Evolutionary conservation across 305 asterid species (phyloP).

Genomic region (Fraxinus nigra): DNA sequence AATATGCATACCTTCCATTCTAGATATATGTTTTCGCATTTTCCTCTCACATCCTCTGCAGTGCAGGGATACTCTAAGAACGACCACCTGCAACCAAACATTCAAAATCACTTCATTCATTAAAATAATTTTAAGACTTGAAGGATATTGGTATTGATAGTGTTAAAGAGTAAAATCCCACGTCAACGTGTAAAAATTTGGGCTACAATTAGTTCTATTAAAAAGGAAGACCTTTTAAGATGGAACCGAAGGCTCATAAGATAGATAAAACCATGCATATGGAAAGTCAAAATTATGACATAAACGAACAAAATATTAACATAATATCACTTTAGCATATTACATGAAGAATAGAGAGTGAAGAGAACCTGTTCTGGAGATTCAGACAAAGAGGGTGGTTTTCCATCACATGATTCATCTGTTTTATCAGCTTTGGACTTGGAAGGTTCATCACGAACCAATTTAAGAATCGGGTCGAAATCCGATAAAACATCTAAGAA

Average conservation of each 20-base stretch:
- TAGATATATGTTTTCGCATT: conserved; percentile 85
- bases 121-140: neutral
- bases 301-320: neutral
- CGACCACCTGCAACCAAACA: conserved; percentile 63
- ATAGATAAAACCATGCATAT: neutral
- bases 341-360: neutral
- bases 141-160: neutral
- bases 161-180: neutral
- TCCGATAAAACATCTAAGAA: conserved; percentile 36
- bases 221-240: neutral
- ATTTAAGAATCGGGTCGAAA: conserved; percentile 34
- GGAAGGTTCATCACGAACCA: conserved; percentile 24
- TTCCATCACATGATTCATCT: conserved; percentile 24
- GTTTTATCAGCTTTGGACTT: conserved; percentile 18
- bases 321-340: neutral
- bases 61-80: conserved; percentile 81
- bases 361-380: conserved; percentile 47
- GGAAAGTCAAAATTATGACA: neutral
- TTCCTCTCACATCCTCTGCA: conserved; percentile 92
- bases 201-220: neutral
- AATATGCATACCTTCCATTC: conserved; percentile 72
- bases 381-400: conserved; percentile 21
- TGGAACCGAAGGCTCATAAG: neutral
- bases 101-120: neutral
- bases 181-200: neutral